Base-by-base conservation (phyloP, 1,284 basidiomycete species). In the Ustilago tritici region DNA sequence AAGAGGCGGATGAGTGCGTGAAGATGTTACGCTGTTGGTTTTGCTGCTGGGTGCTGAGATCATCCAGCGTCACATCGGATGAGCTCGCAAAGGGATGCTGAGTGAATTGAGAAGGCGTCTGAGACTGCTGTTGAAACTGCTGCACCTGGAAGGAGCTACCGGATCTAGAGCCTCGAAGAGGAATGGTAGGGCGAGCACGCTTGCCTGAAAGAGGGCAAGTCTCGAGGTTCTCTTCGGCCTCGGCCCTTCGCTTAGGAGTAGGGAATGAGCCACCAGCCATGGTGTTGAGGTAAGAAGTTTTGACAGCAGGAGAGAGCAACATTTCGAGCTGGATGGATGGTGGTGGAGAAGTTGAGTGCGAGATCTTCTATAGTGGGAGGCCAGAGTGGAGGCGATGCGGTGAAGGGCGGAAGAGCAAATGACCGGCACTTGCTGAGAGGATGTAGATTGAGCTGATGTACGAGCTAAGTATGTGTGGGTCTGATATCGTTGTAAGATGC, bases 231-330 rank as follows among this genome's bases (percentile, higher is more conserved):
- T 71, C 74, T 19, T 76, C 74, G n/a, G 19, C 31, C 63, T 76
- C 74, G 31, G 57, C 62, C 60, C 60, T 61, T 43, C 74, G 69
- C 65, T 76, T 76, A 8, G 65, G 58, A 34, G 74, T 67, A n/a
- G 73, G 54, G 31, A 68, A 66, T 19, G 69, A 62, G 59, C 61
- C 56, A 53, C 58, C 65, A 40, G 74, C 74, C 74, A 76, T 71
- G 55, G 69, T 70, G 65, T 65, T 71, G 59, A 76, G 74, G 62
- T 76, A 76, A 7, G 74, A 76, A 14, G 74, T 76, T 60, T 76
- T 76, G 74, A 76, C 69, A 36, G 74, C 74, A 14, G 74, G 74
- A 34, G 74, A 76, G 47, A 76, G 74, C 69, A 76, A 50, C 74
- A 76, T 76, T 17, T 11, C 19, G 17, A 15, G n/a, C 43, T 46